These are phyloP conservation scores for Thielaviopsis euricoi DNA, from an alignment of 2,329 filamentous ascomycete genomes.

Conservation along the genomic window DNA sequence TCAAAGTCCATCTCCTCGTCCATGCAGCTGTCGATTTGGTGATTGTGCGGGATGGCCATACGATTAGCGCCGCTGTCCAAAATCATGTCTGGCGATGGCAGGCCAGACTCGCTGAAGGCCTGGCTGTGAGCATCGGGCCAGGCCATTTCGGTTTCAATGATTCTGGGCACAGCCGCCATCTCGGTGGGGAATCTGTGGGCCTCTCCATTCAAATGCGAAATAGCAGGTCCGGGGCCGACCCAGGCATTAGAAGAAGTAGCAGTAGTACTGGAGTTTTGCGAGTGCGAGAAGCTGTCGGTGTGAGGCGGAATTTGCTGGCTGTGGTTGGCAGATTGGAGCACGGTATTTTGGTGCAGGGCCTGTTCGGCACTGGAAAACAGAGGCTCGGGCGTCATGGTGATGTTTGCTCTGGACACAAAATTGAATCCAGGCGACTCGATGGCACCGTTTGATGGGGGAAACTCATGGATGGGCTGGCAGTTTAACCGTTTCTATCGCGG, in stretches of 20 bases:
- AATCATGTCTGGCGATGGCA: conserved; percentile 19
- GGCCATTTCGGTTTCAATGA: conserved; percentile 26
- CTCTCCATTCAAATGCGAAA: neutral
- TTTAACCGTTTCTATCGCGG: conserved; percentile 9
- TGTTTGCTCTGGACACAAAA: conserved; percentile 22
- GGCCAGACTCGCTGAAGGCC: conserved; percentile 23
- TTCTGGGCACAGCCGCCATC: conserved; percentile 29
- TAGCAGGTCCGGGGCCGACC: conserved; percentile 28
- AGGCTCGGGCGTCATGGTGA: conserved; percentile 33
- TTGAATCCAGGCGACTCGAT: conserved; percentile 2
- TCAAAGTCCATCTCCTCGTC: conserved; percentile 12
- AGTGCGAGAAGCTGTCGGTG: conserved; percentile 42
- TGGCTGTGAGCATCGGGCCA: conserved; percentile 38
- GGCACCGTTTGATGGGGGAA: neutral
- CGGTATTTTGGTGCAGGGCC: conserved; percentile 1
- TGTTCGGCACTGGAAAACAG: conserved; percentile 14
- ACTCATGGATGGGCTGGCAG: conserved; percentile 4
- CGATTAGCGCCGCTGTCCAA: conserved; percentile 19
- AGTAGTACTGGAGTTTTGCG: conserved; percentile 26
- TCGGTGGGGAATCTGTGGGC: conserved; percentile 15
- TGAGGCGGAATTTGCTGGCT: conserved; percentile 34
- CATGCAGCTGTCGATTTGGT: conserved; percentile 13
- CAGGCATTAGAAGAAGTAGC: too few species aligned
- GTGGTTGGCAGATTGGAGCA: conserved; percentile 22
- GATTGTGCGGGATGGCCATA: neutral